Base-by-base conservation (phyloP, 495 filamentous ascomycete genomes). In the Neurospora sp. region DNA sequence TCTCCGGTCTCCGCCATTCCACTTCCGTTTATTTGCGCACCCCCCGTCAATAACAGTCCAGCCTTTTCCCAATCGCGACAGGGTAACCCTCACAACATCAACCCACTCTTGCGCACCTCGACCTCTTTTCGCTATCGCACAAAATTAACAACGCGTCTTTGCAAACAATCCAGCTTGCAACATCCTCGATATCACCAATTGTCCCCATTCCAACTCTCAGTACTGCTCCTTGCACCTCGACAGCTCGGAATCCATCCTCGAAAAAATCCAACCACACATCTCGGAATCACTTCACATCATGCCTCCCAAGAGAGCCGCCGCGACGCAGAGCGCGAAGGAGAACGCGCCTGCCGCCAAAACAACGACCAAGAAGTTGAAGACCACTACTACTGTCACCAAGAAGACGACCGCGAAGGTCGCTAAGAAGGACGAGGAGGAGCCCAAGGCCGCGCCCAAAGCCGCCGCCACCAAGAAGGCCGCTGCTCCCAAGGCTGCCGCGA, bases 301-400 rank as follows among this genome's bases (percentile, higher is more conserved):
- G 78, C 77, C 78, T 74, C 78, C 78, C 69, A 79, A 76, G 42
- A 75, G 73, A 72, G 72, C 73, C 65, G 69, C 76, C 48, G 73
- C 77, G 44, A 68, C 70, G 35, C 44, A 74, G 41, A 61, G 71
- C 41, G 69, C 71, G 7, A 72, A 68, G 42, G 42, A 73, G 48
- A 31, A 70, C 31, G 73, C 73, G 69, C 48, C 53, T n/a, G 75
- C 77, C 2, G 31, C 74, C 16, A 71, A 71, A 69, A 74, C 70
- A 39, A 31, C 71, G 17, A 82, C 86, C 16, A 85, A 81, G 8
- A 82, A 86, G 70, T 82, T 82, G 27, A 69, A 70, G 17, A 59
- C 73, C 20, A 68, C 59, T 16, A 35, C 70, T 59, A 48, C 75
- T 69, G 65, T 48, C 27, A 45, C 72, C 44, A 59, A 71, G 45